Evolutionary conservation across 2,329 filamentous ascomycete species (phyloP), one percentile per base, ranked within the genome.

Genomic region (Chrysoporthe austroafricana): DNA sequence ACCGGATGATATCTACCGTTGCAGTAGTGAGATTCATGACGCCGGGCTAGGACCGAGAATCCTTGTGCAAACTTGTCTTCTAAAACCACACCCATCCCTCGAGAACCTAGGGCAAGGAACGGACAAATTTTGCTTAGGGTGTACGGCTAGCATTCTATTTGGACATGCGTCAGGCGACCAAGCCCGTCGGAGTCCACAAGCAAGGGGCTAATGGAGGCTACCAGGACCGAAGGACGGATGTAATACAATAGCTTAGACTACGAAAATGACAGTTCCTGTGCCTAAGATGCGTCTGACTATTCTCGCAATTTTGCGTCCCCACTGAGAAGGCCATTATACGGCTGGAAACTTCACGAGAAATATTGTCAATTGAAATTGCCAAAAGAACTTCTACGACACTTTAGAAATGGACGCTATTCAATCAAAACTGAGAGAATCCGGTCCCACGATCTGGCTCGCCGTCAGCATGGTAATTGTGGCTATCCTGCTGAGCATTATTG

Each of bases 341-440:
- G 44, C 18, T 6, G n/a, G 4, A 3, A 21, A 18, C 8, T 48
- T 50, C 5, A 9, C 48, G 16, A 21, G 46, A 50, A 18, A 3
- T 13, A 50, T n/a, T 21, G n/a, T 9, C 6, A 50, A 26, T 50
- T 21, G 11, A n/a, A 26, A 9, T 21, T 14, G 18, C 5, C 44
- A 26, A 50, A 7, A 50, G 2, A 3, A 13, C 16, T 4, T 13
- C 1, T 50, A 50, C 8, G n/a, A 13, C 18, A 50, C 3, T 18
- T n/a, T 3, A 13, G n/a, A 26, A 3, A 32, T 21, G 32, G 18
- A 62, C 66, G 58, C 39, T 66, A 59, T 56, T 36, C 64, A 43
- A 36, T 13, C 43, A 32, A 36, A 21, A 59, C 64, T 32, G 44
- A 52, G 57, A 54, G 46, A 43, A 34, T 62, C 48, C 3, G 48